Conservation (phyloP, 1,284 basidiomycete genomes). For the Schizopora paradoxa region DNA sequence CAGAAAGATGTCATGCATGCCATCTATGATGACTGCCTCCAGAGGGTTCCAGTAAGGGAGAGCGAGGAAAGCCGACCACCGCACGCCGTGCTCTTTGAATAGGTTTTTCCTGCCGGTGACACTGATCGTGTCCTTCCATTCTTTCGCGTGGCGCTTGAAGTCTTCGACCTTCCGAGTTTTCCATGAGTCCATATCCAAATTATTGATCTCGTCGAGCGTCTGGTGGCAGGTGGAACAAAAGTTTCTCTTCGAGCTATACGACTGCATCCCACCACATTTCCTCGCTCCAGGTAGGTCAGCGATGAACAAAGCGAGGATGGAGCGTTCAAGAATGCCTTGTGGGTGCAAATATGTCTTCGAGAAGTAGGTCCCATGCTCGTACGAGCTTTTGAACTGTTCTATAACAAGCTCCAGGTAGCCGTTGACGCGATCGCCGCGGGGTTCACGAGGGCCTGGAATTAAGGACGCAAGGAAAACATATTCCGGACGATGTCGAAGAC, state of each 20-base stretch:
- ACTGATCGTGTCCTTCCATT: constrained; percentile 21
- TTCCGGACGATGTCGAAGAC: constrained; percentile 28
- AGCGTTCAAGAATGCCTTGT: too few species aligned
- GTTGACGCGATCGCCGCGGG: constrained; percentile 16
- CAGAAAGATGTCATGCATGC: too few species aligned
- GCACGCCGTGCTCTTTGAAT: constrained; percentile 20
- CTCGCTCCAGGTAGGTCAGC: not conserved
- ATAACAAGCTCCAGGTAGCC: constrained; percentile 16
- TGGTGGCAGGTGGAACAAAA: constrained; percentile 21
- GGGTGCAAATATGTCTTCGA: constrained; percentile 21
- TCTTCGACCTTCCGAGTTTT: too few species aligned
- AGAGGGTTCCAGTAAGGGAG: too few species aligned
- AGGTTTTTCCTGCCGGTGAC: constrained; percentile 13
- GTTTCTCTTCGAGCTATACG: too few species aligned
- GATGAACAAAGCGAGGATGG: too few species aligned
- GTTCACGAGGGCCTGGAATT: constrained; percentile 26
- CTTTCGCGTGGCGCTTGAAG: constrained; percentile 1
- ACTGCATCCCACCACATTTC: not conserved
- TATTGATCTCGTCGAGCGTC: constrained; percentile 8
- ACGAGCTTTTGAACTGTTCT: constrained; percentile 12
- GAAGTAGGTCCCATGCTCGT: constrained; percentile 25
- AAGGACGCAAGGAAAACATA: constrained; percentile 36
- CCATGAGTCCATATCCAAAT: constrained; percentile 16
- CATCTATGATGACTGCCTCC: too few species aligned
- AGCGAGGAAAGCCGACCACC: too few species aligned